phyloP scores from a whole-genome alignment of 345 rosid genomes.

The Sonneratia alba region DNA sequence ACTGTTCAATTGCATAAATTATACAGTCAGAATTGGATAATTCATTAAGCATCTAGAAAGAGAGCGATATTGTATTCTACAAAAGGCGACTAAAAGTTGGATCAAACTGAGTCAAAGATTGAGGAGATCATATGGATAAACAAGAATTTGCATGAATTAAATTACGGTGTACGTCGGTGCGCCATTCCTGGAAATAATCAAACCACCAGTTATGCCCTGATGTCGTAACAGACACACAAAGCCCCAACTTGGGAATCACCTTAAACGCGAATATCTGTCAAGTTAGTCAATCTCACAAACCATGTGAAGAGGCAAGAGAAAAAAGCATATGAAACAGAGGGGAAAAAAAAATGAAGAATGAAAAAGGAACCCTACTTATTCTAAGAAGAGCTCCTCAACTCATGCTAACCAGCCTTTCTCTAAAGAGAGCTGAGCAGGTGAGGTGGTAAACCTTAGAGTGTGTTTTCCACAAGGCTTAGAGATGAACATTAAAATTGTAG shows the following conservation, averaged over 20 bases:
- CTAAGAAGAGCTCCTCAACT: slow-evolving; percentile 58
- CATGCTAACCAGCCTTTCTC: slow-evolving; percentile 56
- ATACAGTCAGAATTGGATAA: background rate
- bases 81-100: background rate
- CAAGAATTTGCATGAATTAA: background rate
- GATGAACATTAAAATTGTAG: slow-evolving; percentile 39
- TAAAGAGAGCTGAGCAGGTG: slow-evolving; percentile 48
- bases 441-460: slow-evolving; percentile 68
- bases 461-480: slow-evolving; percentile 72
- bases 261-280: slow-evolving; percentile 8
- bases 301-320: background rate
- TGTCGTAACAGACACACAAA: slow-evolving; percentile 67
- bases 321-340: background rate
- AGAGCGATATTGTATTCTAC: background rate
- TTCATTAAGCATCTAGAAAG: background rate
- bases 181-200: slow-evolving; percentile 68
- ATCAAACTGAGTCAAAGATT: background rate
- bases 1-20: background rate
- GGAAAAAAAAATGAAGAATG: background rate
- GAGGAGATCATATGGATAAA: background rate
- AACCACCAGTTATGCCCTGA: slow-evolving; percentile 54
- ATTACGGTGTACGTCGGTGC: slow-evolving; percentile 75
- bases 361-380: slow-evolving; percentile 34
- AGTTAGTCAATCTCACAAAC: background rate
- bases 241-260: slow-evolving; percentile 68